Conservation (phyloP, 352 stramenopile species). For the Globisporangium solare region DNA sequence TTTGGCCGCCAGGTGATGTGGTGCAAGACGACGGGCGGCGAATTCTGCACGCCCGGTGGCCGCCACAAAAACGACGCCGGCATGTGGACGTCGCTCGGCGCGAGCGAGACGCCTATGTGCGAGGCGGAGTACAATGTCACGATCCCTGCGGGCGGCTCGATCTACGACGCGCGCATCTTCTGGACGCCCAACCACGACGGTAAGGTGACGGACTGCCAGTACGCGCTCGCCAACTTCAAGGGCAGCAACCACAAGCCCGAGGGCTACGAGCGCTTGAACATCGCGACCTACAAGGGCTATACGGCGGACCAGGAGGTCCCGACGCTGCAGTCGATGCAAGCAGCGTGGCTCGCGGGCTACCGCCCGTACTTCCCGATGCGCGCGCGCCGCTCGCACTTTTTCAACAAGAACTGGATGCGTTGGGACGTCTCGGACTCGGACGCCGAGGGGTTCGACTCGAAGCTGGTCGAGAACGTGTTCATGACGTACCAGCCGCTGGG, state of each 20-base stretch:
- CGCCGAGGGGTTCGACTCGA: conserved; percentile 31
- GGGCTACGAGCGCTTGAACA: conserved; percentile 25
- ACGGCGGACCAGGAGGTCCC: conserved; percentile 24
- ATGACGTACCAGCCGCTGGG: conserved; percentile 57
- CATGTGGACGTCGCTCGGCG: conserved; percentile 17
- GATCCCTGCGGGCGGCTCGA: conserved; percentile 21
- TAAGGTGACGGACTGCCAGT: conserved; percentile 56
- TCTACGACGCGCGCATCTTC: conserved; percentile 46
- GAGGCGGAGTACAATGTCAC: conserved; percentile 23
- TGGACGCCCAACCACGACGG: conserved; percentile 43
- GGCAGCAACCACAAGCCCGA: conserved; percentile 18
- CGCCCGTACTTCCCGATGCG: conserved; percentile 68
- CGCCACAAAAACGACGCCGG: conserved; percentile 19
- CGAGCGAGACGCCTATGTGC: conserved; percentile 17
- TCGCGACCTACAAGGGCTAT: conserved; percentile 27
- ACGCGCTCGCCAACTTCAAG: conserved; percentile 54
- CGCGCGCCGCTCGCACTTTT: conserved; percentile 56
- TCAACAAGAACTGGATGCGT: conserved; percentile 54
- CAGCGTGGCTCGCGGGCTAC: conserved; percentile 37
- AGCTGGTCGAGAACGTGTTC: conserved; percentile 31
- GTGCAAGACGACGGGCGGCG: conserved; percentile 61
- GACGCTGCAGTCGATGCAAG: conserved; percentile 52
- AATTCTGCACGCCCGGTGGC: conserved; percentile 43
- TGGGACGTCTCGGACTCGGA: conserved; percentile 46
- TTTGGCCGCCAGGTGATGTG: conserved; percentile 71